A percentile compares a stretch with the other conserved stretches of the same genome.
Conservation (phyloP, 2,329 filamentous ascomycete genomes). For the Escovopsis sp. region DNA sequence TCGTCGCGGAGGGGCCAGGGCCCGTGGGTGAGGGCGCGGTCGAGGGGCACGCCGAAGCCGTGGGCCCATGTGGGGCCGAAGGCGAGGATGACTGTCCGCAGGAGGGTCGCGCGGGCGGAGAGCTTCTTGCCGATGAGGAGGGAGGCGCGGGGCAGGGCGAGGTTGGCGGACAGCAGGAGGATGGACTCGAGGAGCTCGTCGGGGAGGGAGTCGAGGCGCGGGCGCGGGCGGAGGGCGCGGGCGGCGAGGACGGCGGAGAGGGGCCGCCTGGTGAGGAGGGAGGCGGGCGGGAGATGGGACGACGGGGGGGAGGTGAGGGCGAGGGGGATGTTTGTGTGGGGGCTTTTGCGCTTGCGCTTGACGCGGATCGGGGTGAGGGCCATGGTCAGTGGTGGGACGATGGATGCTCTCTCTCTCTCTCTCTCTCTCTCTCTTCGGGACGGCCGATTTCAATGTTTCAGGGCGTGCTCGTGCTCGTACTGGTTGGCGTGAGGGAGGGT, state of each 20-base stretch:
- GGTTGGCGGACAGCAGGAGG: constrained; percentile 33
- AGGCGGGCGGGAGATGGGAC: not conserved
- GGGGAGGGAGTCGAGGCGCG: constrained; percentile 26
- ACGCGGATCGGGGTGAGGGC: constrained; percentile 33
- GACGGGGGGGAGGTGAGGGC: constrained; percentile 1
- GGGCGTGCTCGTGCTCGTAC: too few species aligned
- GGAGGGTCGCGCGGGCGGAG: constrained; percentile 24
- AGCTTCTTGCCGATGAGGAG: constrained; percentile 31
- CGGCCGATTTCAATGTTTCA: too few species aligned
- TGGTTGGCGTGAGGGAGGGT: too few species aligned
- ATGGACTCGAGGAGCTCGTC: constrained; percentile 39
- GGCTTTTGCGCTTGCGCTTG: constrained; percentile 28
- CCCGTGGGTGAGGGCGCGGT: constrained; percentile 6
- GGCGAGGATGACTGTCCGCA: constrained; percentile 22
- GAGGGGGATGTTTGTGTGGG: constrained; percentile 6
- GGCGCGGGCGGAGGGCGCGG: constrained; percentile 12
- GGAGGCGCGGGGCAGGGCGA: constrained; percentile 31
- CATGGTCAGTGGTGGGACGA: too few species aligned
- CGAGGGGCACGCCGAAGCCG: constrained; percentile 18
- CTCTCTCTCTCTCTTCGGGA: too few species aligned
- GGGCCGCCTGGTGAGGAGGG: constrained; percentile 14
- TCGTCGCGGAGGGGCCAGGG: constrained; percentile 4
- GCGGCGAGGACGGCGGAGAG: constrained; percentile 17
- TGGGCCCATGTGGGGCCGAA: constrained; percentile 26
- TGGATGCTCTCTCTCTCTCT: too few species aligned